Evolutionary conservation across 192 early-diverging fungal genomes (phyloP).

Genomic region (Entomortierella parvispora): DNA sequence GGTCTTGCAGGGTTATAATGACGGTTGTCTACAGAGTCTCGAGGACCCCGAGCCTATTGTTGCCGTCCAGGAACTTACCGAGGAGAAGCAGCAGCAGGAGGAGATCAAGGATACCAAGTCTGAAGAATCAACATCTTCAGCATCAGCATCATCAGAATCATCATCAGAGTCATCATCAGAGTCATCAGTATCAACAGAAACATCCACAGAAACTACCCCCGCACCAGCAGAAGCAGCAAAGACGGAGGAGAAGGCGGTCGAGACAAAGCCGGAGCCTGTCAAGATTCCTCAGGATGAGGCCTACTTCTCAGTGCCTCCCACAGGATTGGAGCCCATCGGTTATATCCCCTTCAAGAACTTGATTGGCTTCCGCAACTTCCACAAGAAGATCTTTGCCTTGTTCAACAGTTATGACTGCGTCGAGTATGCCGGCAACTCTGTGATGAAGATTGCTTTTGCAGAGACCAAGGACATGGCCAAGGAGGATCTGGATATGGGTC

Average conservation of each 20-base stretch:
- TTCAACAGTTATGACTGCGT: constrained; percentile 57
- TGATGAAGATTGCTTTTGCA: constrained; percentile 69
- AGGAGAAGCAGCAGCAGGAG: constrained; percentile 17
- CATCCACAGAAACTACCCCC: constrained; percentile 8
- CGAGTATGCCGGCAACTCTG: constrained; percentile 56
- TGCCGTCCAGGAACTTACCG: constrained; percentile 4
- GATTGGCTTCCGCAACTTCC: constrained; percentile 54
- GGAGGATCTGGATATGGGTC: constrained; percentile 50
- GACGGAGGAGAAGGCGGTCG: constrained; percentile 10
- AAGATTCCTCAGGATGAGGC: constrained; percentile 41
- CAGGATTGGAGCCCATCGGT: constrained; percentile 43
- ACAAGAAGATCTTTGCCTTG: constrained; percentile 51
- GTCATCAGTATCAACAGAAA: not conserved
- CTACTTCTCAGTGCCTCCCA: constrained; percentile 47
- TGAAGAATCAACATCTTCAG: constrained; percentile 10
- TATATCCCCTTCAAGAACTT: constrained; percentile 45
- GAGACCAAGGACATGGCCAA: constrained; percentile 53
- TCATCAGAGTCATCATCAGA: not conserved
- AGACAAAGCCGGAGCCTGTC: constrained; percentile 9
- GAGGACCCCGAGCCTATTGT: constrained; percentile 35
- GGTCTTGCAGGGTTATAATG: constrained; percentile 53
- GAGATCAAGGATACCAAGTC: not conserved
- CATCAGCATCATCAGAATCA: constrained; percentile 24
- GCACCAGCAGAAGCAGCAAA: constrained; percentile 5
- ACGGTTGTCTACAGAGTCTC: constrained; percentile 51